Evolutionary conservation across 805 yeast genomes (phyloP).

Genomic region (Monosporozyma siamensis): DNA sequence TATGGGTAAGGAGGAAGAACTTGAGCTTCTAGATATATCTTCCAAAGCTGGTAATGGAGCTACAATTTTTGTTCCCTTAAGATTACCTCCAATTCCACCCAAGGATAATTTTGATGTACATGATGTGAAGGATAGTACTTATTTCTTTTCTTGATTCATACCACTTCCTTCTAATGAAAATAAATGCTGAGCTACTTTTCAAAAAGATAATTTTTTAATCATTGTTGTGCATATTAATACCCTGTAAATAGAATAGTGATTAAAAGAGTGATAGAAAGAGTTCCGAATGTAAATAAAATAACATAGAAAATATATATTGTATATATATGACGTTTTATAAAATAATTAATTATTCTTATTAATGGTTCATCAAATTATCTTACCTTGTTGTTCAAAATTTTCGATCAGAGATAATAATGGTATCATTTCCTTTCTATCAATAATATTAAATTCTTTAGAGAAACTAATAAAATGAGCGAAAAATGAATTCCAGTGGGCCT

Average conservation of each 20-base stretch:
- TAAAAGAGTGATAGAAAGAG: not conserved
- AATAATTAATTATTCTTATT: not conserved
- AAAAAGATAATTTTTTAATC: too few relatives aligned
- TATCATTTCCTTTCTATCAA: constrained; percentile 69
- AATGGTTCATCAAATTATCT: constrained; percentile 36
- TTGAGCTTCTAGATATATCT: constrained; percentile 14
- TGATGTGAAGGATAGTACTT: constrained; percentile 60
- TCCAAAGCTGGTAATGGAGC: constrained; percentile 10
- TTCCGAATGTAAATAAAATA: constrained; percentile 3
- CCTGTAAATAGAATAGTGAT: not conserved
- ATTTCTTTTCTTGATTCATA: constrained; percentile 64
- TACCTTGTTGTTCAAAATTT: constrained; percentile 77
- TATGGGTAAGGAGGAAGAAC: constrained; percentile 11
- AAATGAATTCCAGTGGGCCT: constrained; percentile 97
- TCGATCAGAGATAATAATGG: constrained; percentile 74
- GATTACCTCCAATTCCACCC: constrained; percentile 62
- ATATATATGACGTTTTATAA: not conserved
- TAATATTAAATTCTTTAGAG: constrained; percentile 69
- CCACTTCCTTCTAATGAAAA: too few relatives aligned
- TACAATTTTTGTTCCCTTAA: constrained; percentile 52
- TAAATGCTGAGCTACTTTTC: too few relatives aligned
- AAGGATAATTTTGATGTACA: constrained; percentile 79
- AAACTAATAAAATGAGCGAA: constrained; percentile 91
- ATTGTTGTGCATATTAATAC: not conserved
- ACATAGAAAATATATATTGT: not conserved